These are phyloP conservation scores for Microdochium bolleyi DNA, from an alignment of 2,329 filamentous ascomycete genomes.

Conservation along the genomic window DNA sequence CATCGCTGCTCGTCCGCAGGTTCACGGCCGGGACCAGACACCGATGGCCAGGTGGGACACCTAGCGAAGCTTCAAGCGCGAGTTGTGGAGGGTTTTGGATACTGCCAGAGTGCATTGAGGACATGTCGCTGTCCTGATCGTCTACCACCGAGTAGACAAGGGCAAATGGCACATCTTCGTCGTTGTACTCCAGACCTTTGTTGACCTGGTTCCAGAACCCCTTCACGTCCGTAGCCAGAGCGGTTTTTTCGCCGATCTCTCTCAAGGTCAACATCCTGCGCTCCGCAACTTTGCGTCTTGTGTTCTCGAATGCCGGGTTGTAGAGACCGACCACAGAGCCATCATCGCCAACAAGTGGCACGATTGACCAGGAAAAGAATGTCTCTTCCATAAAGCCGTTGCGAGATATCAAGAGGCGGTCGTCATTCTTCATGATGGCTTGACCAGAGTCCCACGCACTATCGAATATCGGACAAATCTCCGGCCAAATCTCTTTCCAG, in stretches of 20 bases:
- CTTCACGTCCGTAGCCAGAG: slow-evolving; percentile 62
- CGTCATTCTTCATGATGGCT: slow-evolving; percentile 79
- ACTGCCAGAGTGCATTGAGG: slow-evolving; percentile 63
- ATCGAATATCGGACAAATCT: slow-evolving; percentile 60
- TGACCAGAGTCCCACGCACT: slow-evolving; percentile 63
- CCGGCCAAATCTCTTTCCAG: slow-evolving; percentile 70
- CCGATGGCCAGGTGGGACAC: slow-evolving; percentile 56
- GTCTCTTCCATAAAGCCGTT: slow-evolving; percentile 68
- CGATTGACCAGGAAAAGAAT: slow-evolving; percentile 77
- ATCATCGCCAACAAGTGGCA: slow-evolving; percentile 67
- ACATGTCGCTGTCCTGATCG: slow-evolving; percentile 62
- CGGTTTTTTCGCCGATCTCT: slow-evolving; percentile 69
- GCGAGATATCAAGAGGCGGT: slow-evolving; percentile 64
- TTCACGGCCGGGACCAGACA: slow-evolving; percentile 57
- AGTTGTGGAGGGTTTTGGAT: slow-evolving; percentile 54
- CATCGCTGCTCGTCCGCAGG: slow-evolving; percentile 59
- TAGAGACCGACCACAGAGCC: slow-evolving; percentile 70
- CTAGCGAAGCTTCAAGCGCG: slow-evolving; percentile 63
- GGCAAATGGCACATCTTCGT: slow-evolving; percentile 68
- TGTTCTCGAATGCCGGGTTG: slow-evolving; percentile 78
- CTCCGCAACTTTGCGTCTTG: slow-evolving; percentile 68
- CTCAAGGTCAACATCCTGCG: slow-evolving; percentile 71
- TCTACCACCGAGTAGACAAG: slow-evolving; percentile 70
- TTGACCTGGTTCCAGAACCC: slow-evolving; percentile 67
- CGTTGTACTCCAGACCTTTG: slow-evolving; percentile 63